Percentiles rank a stretch among this genome's conserved stretches.
These are phyloP conservation scores for Fusarium acutatum DNA, from an alignment of 2,329 filamentous ascomycete species.

Conservation along the genomic window DNA sequence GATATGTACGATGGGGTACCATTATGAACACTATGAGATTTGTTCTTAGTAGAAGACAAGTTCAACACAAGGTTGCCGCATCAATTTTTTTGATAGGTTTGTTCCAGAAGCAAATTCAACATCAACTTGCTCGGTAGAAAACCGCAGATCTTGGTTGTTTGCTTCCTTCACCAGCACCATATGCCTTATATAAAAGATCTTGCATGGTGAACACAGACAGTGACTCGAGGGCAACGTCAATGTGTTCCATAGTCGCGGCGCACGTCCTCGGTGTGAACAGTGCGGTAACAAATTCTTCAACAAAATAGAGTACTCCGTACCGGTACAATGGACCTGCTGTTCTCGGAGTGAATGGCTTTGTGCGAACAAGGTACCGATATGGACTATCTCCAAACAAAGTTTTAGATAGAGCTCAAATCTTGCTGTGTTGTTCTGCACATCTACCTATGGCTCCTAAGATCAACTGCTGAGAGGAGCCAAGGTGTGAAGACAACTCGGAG, in stretches of 20 bases:
- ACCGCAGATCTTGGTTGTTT: not conserved
- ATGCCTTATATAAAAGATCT: slow-evolving; percentile 14
- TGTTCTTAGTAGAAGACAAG: not conserved
- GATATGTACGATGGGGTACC: not conserved
- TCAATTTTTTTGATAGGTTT: not conserved
- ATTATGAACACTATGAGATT: slow-evolving; percentile 7
- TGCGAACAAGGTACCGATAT: slow-evolving; percentile 4
- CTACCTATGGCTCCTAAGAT: not conserved
- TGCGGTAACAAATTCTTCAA: not conserved
- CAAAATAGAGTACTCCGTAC: too few species aligned
- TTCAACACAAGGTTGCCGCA: not conserved
- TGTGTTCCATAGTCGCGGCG: not conserved
- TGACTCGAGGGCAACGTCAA: not conserved
- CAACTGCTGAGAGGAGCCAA: not conserved
- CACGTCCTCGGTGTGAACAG: slow-evolving; percentile 3
- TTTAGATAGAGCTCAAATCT: slow-evolving; percentile 9
- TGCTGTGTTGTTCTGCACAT: not conserved
- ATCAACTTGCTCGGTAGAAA: not conserved
- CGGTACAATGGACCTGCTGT: not conserved
- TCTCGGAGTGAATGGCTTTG: not conserved
- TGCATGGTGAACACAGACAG: not conserved
- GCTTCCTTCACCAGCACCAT: not conserved
- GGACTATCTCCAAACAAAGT: not conserved
- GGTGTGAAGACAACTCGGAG: slow-evolving; percentile 1
- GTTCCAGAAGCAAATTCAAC: not conserved